Conservation (phyloP, 345 rosid species). For the Murraya koenigii region DNA sequence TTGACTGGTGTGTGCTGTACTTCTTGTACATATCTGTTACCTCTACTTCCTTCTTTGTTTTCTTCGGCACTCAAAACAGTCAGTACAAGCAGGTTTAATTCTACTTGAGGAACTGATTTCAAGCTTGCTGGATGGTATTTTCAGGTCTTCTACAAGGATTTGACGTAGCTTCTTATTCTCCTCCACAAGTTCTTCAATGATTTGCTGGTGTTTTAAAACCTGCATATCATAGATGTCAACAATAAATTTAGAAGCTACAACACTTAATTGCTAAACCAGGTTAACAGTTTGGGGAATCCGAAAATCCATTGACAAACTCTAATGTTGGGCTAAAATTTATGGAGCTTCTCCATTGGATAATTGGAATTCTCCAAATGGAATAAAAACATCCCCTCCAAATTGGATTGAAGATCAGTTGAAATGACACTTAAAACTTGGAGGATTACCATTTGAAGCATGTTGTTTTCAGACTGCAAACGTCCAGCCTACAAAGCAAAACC, state of each 20-base stretch:
- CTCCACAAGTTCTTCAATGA: constrained; percentile 70
- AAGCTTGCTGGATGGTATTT: constrained; percentile 68
- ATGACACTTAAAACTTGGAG: constrained; percentile 2
- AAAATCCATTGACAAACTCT: constrained; percentile 3
- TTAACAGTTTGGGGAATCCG: background rate
- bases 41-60: constrained; percentile 66
- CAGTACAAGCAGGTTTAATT: constrained; percentile 45
- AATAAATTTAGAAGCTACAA: background rate
- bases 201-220: constrained; percentile 80
- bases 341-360: background rate
- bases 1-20: constrained; percentile 6
- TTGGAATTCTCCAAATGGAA: constrained; percentile 3
- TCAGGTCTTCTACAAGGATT: constrained; percentile 74
- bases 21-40: background rate
- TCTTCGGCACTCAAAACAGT: constrained; percentile 90
- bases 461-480: constrained; percentile 62
- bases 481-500: constrained; percentile 42
- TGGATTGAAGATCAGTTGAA: constrained; percentile 8
- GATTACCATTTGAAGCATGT: constrained; percentile 82
- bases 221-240: constrained; percentile 14
- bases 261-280: background rate
- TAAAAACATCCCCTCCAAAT: constrained; percentile 1
- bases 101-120: constrained; percentile 38
- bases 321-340: background rate
- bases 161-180: constrained; percentile 77